Base-by-base conservation (phyloP, 2,329 filamentous ascomycete species). In the Penicillium verrucosum region DNA sequence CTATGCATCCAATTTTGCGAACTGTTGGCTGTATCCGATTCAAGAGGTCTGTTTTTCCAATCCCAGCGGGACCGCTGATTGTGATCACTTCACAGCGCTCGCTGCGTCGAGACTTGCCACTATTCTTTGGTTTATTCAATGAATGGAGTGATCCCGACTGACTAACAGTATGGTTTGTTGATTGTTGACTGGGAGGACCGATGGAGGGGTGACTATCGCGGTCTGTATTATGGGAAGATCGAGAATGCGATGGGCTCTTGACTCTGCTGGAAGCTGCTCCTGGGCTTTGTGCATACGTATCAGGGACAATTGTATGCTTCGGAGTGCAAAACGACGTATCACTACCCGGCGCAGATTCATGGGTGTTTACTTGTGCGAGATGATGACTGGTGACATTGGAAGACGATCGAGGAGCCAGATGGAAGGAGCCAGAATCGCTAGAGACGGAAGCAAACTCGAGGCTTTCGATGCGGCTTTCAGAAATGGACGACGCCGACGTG, bases 51-150 rank as follows among this genome's bases (percentile, higher is more conserved):
- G 83, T 83, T 66, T 87, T 87, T 16, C 85, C 85, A 34, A 83
- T 76, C 2, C 85, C 85, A 45, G 82, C 78, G 18, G 77, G 73
- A 21, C 84, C 85, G 50, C 75, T 80, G 41, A 87, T 80, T 16
- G 80, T 78, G 43, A 87, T 79, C 5, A 87, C 74, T 65, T 87
- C 84, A 51, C 81, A 85, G 51, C 87, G 85, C 21, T 79, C 79
- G 63, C 76, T 78, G 41, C 77, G 76, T 53, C 80, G 79, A 44
- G 80, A 65, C 62, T 80, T 82, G 42, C 78, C 75, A n/a, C 71
- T 76, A 29, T 73, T 70, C 58, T 79, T 79, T 4, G 74, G 67
- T 54, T 75, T 77, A 25, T 50, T 66, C 12, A 71, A 49, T 3
- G 69, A 58, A 43, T 60, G 67, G 25, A 70, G 52, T 14, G 69